Evolutionary conservation across 176 grass and related monocot species (phyloP).

Genomic region (Cenchrus americanus): DNA sequence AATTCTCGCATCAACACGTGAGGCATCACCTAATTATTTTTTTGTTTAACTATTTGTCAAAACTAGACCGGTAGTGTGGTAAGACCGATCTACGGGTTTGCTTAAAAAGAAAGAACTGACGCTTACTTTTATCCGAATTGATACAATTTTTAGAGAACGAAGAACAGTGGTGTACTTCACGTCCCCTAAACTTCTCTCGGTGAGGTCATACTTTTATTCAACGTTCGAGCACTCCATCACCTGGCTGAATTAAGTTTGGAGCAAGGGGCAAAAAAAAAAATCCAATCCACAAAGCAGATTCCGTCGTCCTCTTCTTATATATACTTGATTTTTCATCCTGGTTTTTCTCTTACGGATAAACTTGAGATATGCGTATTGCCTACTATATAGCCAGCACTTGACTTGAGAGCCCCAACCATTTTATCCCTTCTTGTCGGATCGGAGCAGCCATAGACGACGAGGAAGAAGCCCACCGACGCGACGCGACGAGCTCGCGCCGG

Average conservation of each 20-base stretch:
- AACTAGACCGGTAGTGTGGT: no score
- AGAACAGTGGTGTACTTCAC: not conserved
- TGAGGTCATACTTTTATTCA: not conserved
- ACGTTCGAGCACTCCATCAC: not conserved
- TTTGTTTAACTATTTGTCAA: not conserved
- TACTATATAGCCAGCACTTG: not conserved
- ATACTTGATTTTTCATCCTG: not conserved
- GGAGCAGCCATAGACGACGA: not conserved
- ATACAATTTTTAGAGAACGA: no score
- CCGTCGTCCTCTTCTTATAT: not conserved
- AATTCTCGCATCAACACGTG: no score
- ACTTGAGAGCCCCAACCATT: not conserved
- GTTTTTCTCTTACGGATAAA: not conserved
- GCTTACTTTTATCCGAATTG: no score
- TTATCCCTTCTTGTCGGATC: constrained; percentile 28
- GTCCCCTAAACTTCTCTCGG: not conserved
- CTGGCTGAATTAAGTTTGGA: not conserved
- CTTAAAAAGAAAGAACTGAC: no score
- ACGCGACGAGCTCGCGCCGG: not conserved
- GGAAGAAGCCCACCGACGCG: not conserved
- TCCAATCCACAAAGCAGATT: not conserved
- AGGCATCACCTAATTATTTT: no score
- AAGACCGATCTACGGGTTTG: no score
- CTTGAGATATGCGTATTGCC: not conserved
- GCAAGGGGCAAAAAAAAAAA: not conserved